Evolutionary conservation across 345 rosid species (phyloP).

Genomic region (Reutealis trisperma): DNA sequence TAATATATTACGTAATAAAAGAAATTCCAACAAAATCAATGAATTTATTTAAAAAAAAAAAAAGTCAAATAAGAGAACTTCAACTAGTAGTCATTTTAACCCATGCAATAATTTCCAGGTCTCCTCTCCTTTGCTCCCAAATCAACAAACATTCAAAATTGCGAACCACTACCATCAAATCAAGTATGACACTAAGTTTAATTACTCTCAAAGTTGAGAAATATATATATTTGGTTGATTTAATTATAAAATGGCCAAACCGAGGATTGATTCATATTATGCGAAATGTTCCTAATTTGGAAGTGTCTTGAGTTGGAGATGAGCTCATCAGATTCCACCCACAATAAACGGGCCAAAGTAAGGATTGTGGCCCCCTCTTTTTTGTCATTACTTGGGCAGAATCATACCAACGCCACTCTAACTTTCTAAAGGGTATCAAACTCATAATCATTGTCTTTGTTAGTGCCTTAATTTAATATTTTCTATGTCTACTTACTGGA

Average conservation of each 20-base stretch:
- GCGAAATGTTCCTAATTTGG: not conserved
- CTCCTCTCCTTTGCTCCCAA: not conserved
- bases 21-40: not conserved
- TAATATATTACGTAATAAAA: too few species aligned
- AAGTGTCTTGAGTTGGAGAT: conserved; percentile 17
- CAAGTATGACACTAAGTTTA: not conserved
- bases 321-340: conserved; percentile 37
- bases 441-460: conserved; percentile 27
- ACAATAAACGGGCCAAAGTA: conserved; percentile 23
- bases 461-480: conserved; percentile 13
- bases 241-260: not conserved
- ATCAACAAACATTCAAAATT: not conserved
- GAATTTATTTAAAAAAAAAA: not conserved
- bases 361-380: not conserved
- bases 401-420: conserved; percentile 31
- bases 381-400: conserved; percentile 42
- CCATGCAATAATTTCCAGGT: not conserved
- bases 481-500: not conserved
- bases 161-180: not conserved
- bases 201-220: not conserved
- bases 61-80: not conserved
- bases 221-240: not conserved
- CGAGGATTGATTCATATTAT: not conserved
- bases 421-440: conserved; percentile 33
- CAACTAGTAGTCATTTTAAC: not conserved